phyloP scores from a whole-genome alignment of 352 stramenopile genomes.

The Globisporangium alternatum region DNA sequence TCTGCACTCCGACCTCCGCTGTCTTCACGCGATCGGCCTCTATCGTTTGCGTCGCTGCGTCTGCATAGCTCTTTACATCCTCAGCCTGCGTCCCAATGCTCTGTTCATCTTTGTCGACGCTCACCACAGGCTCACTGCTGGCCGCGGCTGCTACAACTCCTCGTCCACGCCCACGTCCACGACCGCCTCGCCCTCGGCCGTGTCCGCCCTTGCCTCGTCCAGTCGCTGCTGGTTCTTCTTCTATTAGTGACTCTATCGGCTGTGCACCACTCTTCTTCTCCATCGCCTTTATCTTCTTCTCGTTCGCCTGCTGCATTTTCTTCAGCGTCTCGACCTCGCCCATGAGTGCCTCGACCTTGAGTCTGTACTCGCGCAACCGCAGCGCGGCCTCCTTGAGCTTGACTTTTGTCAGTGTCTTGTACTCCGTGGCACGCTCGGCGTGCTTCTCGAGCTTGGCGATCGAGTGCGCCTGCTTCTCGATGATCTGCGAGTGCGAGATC shows the following conservation, averaged over 20 bases:
- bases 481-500: slow-evolving; percentile 70
- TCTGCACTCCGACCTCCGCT: not conserved
- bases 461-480: slow-evolving; percentile 54
- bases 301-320: slow-evolving; percentile 10
- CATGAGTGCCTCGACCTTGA: slow-evolving; percentile 51
- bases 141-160: not conserved
- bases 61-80: not conserved
- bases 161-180: slow-evolving; percentile 2
- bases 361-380: slow-evolving; percentile 56
- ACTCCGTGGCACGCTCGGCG: slow-evolving; percentile 34
- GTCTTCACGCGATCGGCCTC: not conserved
- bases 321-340: slow-evolving; percentile 25
- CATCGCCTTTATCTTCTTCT: slow-evolving; percentile 1
- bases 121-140: not conserved
- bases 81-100: not conserved
- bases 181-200: slow-evolving; percentile 5
- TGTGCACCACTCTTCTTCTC: not conserved
- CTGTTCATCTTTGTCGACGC: not conserved
- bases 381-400: slow-evolving; percentile 67
- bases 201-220: slow-evolving; percentile 7
- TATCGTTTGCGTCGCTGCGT: not conserved
- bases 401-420: slow-evolving; percentile 54
- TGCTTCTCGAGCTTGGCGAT: slow-evolving; percentile 50
- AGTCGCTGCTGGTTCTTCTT: slow-evolving; percentile 19
- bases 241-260: not conserved